Percentiles rank a stretch among this genome's conserved stretches.
phyloP scores from a whole-genome alignment of 495 filamentous ascomycete genomes.

The Hypoxylon trugodes region DNA sequence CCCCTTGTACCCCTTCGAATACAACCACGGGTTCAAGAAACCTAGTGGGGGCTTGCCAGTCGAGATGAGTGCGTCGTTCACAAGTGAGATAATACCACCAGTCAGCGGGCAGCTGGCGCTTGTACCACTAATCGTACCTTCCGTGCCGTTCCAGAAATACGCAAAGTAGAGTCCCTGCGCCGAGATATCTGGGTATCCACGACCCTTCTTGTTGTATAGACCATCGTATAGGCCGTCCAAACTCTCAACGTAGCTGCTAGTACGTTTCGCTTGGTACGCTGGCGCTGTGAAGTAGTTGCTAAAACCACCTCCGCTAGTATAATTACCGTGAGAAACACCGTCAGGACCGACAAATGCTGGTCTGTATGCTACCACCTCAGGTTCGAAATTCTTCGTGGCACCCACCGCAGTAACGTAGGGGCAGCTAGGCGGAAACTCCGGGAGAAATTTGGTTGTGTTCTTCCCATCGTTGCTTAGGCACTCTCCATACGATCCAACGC shows the following conservation, averaged over 20 bases:
- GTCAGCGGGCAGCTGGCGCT: slow-evolving; percentile 71
- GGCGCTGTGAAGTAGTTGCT: slow-evolving; percentile 70
- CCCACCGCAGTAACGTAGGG: slow-evolving; percentile 81
- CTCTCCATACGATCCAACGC: slow-evolving; percentile 65
- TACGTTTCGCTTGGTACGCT: slow-evolving; percentile 65
- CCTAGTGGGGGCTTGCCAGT: slow-evolving; percentile 66
- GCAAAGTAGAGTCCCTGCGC: slow-evolving; percentile 61
- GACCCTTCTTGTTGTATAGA: slow-evolving; percentile 63
- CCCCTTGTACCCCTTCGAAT: slow-evolving; percentile 59
- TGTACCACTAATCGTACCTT: slow-evolving; percentile 63
- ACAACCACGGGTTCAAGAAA: slow-evolving; percentile 81
- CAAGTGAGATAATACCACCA: slow-evolving; percentile 67
- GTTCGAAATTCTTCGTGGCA: slow-evolving; percentile 65
- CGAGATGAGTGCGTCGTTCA: slow-evolving; percentile 72
- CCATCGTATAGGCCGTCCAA: slow-evolving; percentile 41
- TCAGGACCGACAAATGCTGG: slow-evolving; percentile 40
- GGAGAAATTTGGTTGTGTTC: slow-evolving; percentile 72
- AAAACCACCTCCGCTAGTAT: slow-evolving; percentile 72
- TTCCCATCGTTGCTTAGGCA: slow-evolving; percentile 75
- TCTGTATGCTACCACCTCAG: slow-evolving; percentile 65
- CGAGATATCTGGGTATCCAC: slow-evolving; percentile 77
- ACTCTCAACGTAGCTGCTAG: slow-evolving; percentile 65
- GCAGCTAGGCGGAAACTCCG: slow-evolving; percentile 74
- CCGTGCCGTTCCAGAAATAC: slow-evolving; percentile 51
- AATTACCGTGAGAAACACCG: slow-evolving; percentile 39